Percentiles rank a stretch among this genome's conserved stretches.
Evolutionary conservation across 345 rosid species (phyloP).

Genomic region (Lepidium didymum): DNA sequence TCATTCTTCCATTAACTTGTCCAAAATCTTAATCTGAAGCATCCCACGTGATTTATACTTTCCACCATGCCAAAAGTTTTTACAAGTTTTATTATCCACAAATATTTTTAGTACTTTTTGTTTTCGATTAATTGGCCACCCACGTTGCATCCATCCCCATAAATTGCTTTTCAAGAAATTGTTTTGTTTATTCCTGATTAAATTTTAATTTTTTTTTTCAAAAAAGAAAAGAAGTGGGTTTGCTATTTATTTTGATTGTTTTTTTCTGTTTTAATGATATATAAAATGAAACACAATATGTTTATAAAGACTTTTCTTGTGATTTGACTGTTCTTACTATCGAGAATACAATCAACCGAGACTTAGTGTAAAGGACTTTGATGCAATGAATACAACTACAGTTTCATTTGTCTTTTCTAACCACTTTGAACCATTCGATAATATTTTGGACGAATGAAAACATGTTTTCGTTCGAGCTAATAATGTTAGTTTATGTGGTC

Average conservation of each 20-base stretch:
- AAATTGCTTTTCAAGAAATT: slow-evolving; percentile 8
- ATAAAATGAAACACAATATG: neutral
- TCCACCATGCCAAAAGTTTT: slow-evolving; percentile 17
- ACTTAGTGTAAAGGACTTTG: slow-evolving; percentile 13
- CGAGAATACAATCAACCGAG: neutral
- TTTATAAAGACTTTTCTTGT: slow-evolving; percentile 1
- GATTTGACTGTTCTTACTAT: slow-evolving; percentile 11
- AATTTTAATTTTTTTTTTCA: no score
- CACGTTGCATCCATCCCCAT: slow-evolving; percentile 29
- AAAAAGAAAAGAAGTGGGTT: no score
- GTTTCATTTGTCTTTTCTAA: slow-evolving; percentile 12
- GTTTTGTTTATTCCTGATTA: no score
- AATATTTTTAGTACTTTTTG: neutral
- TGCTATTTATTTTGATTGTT: neutral
- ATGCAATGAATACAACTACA: slow-evolving; percentile 9
- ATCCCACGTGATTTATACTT: slow-evolving; percentile 44
- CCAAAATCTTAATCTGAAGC: slow-evolving; percentile 28
- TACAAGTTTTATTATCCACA: neutral
- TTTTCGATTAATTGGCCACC: neutral
- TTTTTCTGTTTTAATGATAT: neutral
- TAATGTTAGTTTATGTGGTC: neutral
- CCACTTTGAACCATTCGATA: neutral
- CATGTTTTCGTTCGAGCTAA: neutral
- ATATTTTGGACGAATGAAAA: neutral
- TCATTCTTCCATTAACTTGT: neutral